Conservation (phyloP, 1,284 basidiomycete genomes). For the Ceratobasidium sp. region DNA sequence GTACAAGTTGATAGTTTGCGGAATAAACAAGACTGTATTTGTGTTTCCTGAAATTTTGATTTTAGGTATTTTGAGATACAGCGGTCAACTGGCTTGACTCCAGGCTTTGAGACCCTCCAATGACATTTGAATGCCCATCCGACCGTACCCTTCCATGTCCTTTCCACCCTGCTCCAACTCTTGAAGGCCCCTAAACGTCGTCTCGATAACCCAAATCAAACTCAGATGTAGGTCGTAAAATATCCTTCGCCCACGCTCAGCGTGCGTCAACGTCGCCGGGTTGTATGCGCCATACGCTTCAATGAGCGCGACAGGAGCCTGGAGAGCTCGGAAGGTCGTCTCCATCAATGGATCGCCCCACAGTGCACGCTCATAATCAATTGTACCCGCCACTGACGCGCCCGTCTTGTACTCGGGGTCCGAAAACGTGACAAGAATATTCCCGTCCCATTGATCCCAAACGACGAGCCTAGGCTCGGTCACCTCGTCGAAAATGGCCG, state of each 20-base stretch:
- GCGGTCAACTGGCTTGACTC: not conserved
- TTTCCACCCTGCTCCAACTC: slow-evolving; percentile 28
- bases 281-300: slow-evolving; percentile 25
- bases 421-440: slow-evolving; percentile 18
- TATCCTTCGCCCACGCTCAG: slow-evolving; percentile 1
- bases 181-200: slow-evolving; percentile 24
- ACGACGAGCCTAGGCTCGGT: slow-evolving; percentile 22
- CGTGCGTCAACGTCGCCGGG: not conserved
- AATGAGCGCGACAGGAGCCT: slow-evolving; percentile 5
- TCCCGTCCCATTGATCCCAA: slow-evolving; percentile 35
- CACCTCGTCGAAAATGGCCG: slow-evolving; percentile 17
- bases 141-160: slow-evolving; percentile 31
- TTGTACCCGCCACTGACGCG: slow-evolving; percentile 19
- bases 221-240: slow-evolving; percentile 34
- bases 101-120: slow-evolving; percentile 7
- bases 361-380: slow-evolving; percentile 33
- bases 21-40: too few relatives aligned
- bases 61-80: not conserved
- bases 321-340: not conserved
- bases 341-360: slow-evolving; percentile 36
- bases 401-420: slow-evolving; percentile 1
- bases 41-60: too few relatives aligned
- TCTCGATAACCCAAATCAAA: slow-evolving; percentile 29
- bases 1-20: too few relatives aligned
- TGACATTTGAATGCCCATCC: slow-evolving; percentile 29